phyloP scores from a whole-genome alignment of 116 monocot species.

The Dioscorea cayenensis region DNA sequence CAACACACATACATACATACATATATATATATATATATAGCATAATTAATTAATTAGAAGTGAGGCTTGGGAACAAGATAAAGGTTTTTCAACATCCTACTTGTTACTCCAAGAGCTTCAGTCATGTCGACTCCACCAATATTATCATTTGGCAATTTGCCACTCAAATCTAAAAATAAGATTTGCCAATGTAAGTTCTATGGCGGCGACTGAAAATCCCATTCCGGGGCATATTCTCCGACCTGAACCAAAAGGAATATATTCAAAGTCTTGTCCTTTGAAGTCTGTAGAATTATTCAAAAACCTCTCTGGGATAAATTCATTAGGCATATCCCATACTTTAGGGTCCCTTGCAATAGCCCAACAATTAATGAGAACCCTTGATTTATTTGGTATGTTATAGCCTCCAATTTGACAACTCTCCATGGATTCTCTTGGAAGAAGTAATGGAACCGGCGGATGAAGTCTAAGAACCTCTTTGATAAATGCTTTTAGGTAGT shows the following conservation, averaged over 20 bases:
- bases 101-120: not conserved
- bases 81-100: not conserved
- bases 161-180: constrained; percentile 5
- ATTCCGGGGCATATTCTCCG: constrained; percentile 14
- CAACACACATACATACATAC: too few relatives aligned
- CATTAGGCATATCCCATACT: too few relatives aligned
- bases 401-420: not conserved
- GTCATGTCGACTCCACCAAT: not conserved
- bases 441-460: not conserved
- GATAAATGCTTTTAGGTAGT: not conserved
- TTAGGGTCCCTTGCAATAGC: too few relatives aligned
- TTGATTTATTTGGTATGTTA: not conserved
- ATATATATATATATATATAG: too few relatives aligned
- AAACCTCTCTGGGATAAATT: too few relatives aligned
- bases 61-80: not conserved
- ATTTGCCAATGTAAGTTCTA: constrained; percentile 1
- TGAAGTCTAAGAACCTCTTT: not conserved
- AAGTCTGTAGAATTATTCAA: not conserved
- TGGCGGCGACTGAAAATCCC: not conserved
- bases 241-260: not conserved
- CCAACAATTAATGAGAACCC: too few relatives aligned
- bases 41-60: too few relatives aligned
- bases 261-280: constrained; percentile 2
- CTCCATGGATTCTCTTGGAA: not conserved
- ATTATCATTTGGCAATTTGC: not conserved